phyloP scores from a whole-genome alignment of 129 eudicot species.

The Flaveria brownii region DNA sequence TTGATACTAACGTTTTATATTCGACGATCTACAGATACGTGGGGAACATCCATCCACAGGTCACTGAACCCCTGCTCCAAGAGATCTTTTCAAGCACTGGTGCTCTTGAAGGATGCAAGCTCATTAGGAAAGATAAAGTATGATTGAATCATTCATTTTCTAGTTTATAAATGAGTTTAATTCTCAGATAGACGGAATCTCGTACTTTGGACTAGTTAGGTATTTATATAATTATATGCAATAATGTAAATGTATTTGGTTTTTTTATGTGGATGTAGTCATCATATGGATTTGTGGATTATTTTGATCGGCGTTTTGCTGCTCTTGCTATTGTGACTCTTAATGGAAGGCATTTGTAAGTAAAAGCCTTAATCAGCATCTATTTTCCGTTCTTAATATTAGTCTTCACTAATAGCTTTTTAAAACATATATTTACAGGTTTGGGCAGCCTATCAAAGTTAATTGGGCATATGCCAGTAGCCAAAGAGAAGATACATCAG shows the following conservation, averaged over 20 bases:
- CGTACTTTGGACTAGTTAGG: neutral
- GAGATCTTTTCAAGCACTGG: slow-evolving; percentile 89
- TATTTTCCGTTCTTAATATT: neutral
- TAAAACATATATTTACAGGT: slow-evolving; percentile 47
- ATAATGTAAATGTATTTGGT: neutral
- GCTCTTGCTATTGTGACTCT: slow-evolving; percentile 90
- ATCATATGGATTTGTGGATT: slow-evolving; percentile 96
- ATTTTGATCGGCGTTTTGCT: slow-evolving; percentile 96
- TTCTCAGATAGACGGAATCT: neutral
- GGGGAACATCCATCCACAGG: slow-evolving; percentile 97
- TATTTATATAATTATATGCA: neutral
- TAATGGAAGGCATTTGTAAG: slow-evolving; percentile 93
- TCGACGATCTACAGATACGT: slow-evolving; percentile 64
- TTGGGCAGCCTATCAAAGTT: slow-evolving; percentile 66
- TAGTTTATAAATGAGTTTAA: neutral
- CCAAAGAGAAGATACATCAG: slow-evolving; percentile 93
- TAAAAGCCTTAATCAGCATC: slow-evolving; percentile 8
- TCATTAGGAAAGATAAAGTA: slow-evolving; percentile 95
- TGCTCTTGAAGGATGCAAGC: slow-evolving; percentile 96
- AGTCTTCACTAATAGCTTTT: slow-evolving; percentile 12
- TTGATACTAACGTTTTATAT: neutral
- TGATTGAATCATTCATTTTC: slow-evolving; percentile 21
- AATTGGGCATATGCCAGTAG: slow-evolving; percentile 90
- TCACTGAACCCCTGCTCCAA: slow-evolving; percentile 89
- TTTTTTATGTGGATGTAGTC: slow-evolving; percentile 49